Base-by-base conservation (phyloP, 2,329 filamentous ascomycete species). In the Berkeleyomyces basicola region DNA sequence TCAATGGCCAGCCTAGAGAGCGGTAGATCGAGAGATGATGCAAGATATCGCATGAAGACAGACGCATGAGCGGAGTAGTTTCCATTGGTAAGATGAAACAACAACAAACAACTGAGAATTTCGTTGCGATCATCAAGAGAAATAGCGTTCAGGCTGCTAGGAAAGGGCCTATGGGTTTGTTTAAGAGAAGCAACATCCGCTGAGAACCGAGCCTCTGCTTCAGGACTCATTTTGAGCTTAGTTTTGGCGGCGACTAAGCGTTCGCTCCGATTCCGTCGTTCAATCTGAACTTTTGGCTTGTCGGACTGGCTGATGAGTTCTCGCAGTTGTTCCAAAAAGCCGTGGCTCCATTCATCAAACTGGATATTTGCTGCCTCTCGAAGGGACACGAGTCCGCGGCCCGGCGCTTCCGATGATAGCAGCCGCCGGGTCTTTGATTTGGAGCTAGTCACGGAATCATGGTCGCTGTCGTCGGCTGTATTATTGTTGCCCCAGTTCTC, bases 41-140 rank as follows among this genome's bases (percentile, higher is more conserved):
- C 77, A 4, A 91, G 75, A 66, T 86, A 80, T 39, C 89, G 78
- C 9, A 88, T 75, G 39, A 93, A 71, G 0, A 84, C 77, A 7
- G 88, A 79, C 0, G 88, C 89, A 70, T 90, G 81, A 3, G 87
- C 86, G 31, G 82, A 84, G 70, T 93, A 93, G 66, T 84, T 83
- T 43, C 90, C 85, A 1, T 86, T 76, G 7, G 85, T 87, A 2
- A 93, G 76, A 5, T 91, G 72, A 3, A 91, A 74, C 0, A 93
- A 77, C 6, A 92, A 74, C 6, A 88, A 72, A 16, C 85, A 85
- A 71, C 88, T 86, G 10, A 92, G 72, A 2, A 85, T 78, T 64
- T 89, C 79, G 53, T 77, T 75, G 49, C 83, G 77, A 67, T 87
- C 83, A 47, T 78, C 76, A 31, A 78, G 71, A 0, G 82, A 75